A percentile compares a stretch with the other conserved stretches of the same genome.
phyloP scores from a whole-genome alignment of 169 alveolate species.

The Cyclospora cayetanensis region DNA sequence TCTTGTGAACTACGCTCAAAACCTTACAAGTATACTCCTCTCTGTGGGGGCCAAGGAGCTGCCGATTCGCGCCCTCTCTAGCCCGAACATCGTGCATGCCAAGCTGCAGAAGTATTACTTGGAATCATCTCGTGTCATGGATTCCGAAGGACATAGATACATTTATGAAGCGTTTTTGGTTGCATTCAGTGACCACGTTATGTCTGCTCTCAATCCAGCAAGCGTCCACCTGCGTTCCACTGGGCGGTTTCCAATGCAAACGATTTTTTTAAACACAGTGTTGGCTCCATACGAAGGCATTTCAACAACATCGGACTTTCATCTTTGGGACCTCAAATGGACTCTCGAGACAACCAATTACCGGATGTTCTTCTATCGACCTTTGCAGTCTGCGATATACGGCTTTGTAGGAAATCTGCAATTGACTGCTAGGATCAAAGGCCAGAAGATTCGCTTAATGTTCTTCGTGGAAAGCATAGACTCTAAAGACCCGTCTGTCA shows the following conservation, averaged over 20 bases:
- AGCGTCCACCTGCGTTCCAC: neutral
- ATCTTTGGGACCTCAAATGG: neutral
- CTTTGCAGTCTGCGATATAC: neutral
- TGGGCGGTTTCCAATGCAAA: neutral
- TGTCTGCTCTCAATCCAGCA: neutral
- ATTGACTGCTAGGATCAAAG: neutral
- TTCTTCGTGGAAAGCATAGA: conserved; percentile 19
- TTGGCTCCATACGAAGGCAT: neutral
- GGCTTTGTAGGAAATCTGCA: neutral
- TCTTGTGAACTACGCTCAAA: neutral
- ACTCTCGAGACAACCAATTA: neutral
- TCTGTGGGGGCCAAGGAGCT: neutral
- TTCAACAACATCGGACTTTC: neutral
- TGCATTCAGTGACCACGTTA: neutral
- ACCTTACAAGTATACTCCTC: neutral
- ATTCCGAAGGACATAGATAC: neutral
- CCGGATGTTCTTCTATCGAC: neutral
- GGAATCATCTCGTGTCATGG: neutral
- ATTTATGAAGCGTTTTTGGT: conserved; percentile 1
- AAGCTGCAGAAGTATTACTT: neutral
- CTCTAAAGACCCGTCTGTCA: neutral
- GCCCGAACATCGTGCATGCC: neutral
- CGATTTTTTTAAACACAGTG: neutral
- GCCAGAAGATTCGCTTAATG: neutral
- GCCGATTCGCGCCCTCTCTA: neutral